phyloP scores from a whole-genome alignment of 768 basidiomycete species.

The Xerocomellus chrysenteron region DNA sequence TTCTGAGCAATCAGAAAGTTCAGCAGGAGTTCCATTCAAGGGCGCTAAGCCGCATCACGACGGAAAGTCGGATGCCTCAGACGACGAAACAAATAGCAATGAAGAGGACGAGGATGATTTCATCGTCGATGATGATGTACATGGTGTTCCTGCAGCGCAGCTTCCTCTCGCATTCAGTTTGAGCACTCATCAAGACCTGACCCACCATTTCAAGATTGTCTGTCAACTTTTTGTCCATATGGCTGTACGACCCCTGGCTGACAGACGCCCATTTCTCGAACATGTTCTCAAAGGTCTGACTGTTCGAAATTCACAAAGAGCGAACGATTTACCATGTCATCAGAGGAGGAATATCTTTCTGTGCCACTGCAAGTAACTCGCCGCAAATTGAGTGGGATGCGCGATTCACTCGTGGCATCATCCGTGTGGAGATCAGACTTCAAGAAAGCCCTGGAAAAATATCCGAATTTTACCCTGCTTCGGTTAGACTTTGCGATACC shows the following conservation, averaged over 20 bases:
- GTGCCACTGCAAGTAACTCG: conserved; percentile 66
- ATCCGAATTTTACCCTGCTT: conserved; percentile 60
- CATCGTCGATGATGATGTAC: conserved; percentile 68
- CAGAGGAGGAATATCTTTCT: conserved; percentile 69
- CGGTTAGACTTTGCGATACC: conserved; percentile 56
- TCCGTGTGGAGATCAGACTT: conserved; percentile 79
- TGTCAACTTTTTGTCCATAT: conserved; percentile 87
- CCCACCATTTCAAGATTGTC: conserved; percentile 81
- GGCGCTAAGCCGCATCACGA: conserved; percentile 43
- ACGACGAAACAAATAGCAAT: conserved; percentile 30
- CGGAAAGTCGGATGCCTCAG: conserved; percentile 37
- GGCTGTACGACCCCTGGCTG: conserved; percentile 54
- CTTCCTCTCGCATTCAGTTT: conserved; percentile 83
- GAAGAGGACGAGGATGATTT: conserved; percentile 34
- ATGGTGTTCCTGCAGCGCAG: conserved; percentile 36
- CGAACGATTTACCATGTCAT: not conserved
- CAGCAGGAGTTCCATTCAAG: conserved; percentile 38
- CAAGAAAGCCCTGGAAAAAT: conserved; percentile 60
- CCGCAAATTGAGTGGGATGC: conserved; percentile 65
- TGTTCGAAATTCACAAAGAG: not conserved
- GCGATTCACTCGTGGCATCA: conserved; percentile 79
- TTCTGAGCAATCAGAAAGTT: conserved; percentile 31
- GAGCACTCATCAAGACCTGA: conserved; percentile 70
- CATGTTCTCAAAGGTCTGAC: conserved; percentile 47
- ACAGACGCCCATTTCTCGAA: conserved; percentile 57